These are phyloP conservation scores for Mucuna pruriens DNA, from an alignment of 306 rosid genomes.

Conservation along the genomic window DNA sequence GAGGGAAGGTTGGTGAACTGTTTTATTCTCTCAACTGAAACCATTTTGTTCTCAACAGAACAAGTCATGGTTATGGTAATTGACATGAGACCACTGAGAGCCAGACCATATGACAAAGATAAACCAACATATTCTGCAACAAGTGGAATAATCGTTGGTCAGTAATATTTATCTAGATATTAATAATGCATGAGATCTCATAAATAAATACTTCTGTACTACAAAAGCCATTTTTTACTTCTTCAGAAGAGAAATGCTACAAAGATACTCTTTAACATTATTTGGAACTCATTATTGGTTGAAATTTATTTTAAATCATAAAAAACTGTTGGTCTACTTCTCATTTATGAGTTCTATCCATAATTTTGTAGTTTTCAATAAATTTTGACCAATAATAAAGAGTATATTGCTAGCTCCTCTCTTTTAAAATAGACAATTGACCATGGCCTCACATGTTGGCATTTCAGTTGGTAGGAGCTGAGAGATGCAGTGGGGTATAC, in stretches of 20 bases:
- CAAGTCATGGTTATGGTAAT: slow-evolving; percentile 65
- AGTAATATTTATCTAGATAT: slow-evolving; percentile 16
- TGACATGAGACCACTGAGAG: slow-evolving; percentile 69
- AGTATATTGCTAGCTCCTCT: too few species aligned
- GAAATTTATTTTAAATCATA: too few species aligned
- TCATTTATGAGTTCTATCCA: too few species aligned
- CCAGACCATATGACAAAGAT: slow-evolving; percentile 82
- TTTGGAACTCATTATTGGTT: too few species aligned
- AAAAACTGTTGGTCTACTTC: too few species aligned
- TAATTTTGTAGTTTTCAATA: too few species aligned
- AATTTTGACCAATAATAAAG: too few species aligned
- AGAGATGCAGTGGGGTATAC: slow-evolving; percentile 39
- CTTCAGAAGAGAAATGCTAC: background rate
- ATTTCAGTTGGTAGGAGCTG: background rate
- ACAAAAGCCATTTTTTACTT: slow-evolving; percentile 3
- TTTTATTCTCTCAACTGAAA: slow-evolving; percentile 81
- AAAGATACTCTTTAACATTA: too few species aligned
- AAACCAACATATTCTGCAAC: slow-evolving; percentile 79
- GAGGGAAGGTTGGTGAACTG: slow-evolving; percentile 76
- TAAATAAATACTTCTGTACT: background rate
- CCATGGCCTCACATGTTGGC: background rate
- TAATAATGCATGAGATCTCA: slow-evolving; percentile 1
- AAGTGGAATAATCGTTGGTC: slow-evolving; percentile 14
- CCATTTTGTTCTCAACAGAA: slow-evolving; percentile 80
- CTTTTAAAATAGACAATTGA: background rate